phyloP scores from a whole-genome alignment of 1,139 yeast species.

The Lizanozyma gosingica region DNA sequence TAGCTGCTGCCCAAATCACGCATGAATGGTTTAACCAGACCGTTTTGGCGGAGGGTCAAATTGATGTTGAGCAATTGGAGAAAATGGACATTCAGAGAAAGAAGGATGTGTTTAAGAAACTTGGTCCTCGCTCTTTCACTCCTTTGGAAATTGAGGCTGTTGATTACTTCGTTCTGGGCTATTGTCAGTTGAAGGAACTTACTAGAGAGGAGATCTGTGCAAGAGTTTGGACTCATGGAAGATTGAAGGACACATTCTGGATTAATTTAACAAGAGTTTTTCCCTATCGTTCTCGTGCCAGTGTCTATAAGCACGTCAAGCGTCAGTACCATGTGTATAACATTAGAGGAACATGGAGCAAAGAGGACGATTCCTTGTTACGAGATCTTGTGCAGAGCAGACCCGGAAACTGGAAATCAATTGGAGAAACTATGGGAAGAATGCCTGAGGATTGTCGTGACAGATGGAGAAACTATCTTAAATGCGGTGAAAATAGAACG shows the following conservation, averaged over 20 bases:
- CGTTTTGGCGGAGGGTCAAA: neutral
- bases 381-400: conserved; percentile 54
- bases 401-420: conserved; percentile 79
- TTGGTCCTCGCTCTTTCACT: conserved; percentile 43
- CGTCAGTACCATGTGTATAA: conserved; percentile 81
- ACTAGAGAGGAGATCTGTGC: conserved; percentile 64
- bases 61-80: neutral
- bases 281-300: conserved; percentile 79
- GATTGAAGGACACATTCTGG: conserved; percentile 87
- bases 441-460: conserved; percentile 98
- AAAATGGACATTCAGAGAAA: neutral
- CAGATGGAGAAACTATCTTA: conserved; percentile 90
- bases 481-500: conserved; percentile 72
- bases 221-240: conserved; percentile 79
- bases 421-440: conserved; percentile 70
- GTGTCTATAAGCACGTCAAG: conserved; percentile 85
- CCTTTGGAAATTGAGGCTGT: conserved; percentile 60
- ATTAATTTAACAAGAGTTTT: conserved; percentile 66
- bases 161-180: conserved; percentile 62
- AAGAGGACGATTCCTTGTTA: conserved; percentile 65
- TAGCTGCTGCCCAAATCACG: neutral
- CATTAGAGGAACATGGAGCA: conserved; percentile 83
- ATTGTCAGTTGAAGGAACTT: conserved; percentile 52
- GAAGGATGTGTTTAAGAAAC: neutral
- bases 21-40: neutral